Conservation (phyloP, 2,329 filamentous ascomycete genomes). For the Alternaria burnsii region DNA sequence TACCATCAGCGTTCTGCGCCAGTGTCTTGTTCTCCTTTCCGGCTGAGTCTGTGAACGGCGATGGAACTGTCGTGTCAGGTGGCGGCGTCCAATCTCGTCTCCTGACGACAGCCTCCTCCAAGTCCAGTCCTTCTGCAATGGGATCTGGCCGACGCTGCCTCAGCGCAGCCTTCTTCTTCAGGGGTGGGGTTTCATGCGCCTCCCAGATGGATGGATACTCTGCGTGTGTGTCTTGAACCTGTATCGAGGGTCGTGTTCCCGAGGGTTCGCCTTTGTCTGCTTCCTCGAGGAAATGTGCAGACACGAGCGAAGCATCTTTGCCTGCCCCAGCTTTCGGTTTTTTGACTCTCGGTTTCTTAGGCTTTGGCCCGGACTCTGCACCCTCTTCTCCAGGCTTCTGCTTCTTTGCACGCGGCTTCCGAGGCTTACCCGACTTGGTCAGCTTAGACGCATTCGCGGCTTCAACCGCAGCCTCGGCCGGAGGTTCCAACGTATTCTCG, state of each 20-base stretch:
- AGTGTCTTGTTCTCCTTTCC: conserved; percentile 37
- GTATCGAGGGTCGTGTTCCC: not conserved
- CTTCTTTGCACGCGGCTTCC: conserved; percentile 46
- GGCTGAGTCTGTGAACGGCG: conserved; percentile 26
- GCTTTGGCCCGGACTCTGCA: conserved; percentile 28
- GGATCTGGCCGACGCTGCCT: conserved; percentile 23
- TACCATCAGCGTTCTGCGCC: conserved; percentile 7
- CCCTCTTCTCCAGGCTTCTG: conserved; percentile 18
- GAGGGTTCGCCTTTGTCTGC: conserved; percentile 8
- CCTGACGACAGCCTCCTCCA: conserved; percentile 43
- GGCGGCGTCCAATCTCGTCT: conserved; percentile 50
- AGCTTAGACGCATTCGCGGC: conserved; percentile 20
- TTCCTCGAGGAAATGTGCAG: conserved; percentile 30
- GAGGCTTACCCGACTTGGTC: conserved; percentile 36
- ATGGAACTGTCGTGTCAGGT: conserved; percentile 32
- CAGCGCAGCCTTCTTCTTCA: conserved; percentile 15
- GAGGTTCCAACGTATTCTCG: conserved; percentile 12
- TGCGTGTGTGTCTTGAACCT: not conserved
- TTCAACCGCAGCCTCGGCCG: conserved; percentile 10
- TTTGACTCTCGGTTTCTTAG: conserved; percentile 34
- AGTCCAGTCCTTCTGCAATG: conserved; percentile 25
- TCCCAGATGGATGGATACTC: conserved; percentile 37
- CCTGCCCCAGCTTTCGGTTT: conserved; percentile 29
- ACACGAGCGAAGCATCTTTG: conserved; percentile 29
- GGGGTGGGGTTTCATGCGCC: conserved; percentile 33